These are phyloP conservation scores for Amorphotheca resinae DNA, from an alignment of 495 filamentous ascomycete genomes.

Conservation along the genomic window DNA sequence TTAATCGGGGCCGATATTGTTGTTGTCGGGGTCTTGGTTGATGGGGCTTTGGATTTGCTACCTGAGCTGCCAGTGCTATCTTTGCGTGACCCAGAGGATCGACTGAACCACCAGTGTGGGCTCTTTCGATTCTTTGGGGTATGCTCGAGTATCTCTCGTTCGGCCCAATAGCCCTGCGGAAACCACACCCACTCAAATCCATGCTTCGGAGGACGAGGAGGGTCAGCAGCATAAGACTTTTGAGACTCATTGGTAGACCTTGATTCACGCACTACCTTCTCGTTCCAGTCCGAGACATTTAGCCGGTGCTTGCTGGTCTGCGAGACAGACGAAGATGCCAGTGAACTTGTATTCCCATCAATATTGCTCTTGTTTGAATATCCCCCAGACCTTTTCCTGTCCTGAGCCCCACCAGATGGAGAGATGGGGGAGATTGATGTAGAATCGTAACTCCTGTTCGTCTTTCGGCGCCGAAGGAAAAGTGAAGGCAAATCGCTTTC, in stretches of 20 bases:
- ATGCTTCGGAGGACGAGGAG: conserved; percentile 34
- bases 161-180: conserved; percentile 42
- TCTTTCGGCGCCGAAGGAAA: neutral
- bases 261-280: neutral
- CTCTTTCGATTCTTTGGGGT: neutral
- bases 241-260: neutral
- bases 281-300: conserved; percentile 14
- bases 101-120: conserved; percentile 20
- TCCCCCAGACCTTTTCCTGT: neutral
- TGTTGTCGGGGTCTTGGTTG: too few relatives aligned
- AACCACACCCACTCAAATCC: conserved; percentile 45
- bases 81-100: conserved; percentile 2
- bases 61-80: neutral
- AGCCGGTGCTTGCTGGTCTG: neutral
- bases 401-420: neutral
- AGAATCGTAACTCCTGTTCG: neutral
- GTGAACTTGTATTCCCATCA: neutral
- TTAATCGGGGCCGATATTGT: neutral
- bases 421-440: neutral
- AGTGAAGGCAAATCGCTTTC: neutral
- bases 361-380: neutral
- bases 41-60: neutral
- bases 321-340: conserved; percentile 1
- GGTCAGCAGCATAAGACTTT: conserved; percentile 22
- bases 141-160: conserved; percentile 24